phyloP scores from a whole-genome alignment of 2,329 filamentous ascomycete species.

The Trichoderma lentiforme region DNA sequence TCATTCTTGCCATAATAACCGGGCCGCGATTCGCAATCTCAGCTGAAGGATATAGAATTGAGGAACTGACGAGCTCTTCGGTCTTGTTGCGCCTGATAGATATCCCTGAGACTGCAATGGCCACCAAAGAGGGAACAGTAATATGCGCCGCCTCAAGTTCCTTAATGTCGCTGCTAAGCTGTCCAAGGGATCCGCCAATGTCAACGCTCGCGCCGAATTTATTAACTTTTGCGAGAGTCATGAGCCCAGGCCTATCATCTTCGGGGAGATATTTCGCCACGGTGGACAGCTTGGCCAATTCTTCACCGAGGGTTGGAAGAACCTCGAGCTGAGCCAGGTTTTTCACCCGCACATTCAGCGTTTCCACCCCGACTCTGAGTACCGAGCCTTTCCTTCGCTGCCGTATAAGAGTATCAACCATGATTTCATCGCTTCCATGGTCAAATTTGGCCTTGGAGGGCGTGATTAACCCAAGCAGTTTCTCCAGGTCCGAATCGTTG shows the following conservation, averaged over 20 bases:
- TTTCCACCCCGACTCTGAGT: conserved; percentile 65
- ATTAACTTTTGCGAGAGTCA: conserved; percentile 68
- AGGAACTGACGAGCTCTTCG: conserved; percentile 68
- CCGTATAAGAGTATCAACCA: conserved; percentile 84
- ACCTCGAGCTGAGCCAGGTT: conserved; percentile 63
- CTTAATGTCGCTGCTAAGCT: conserved; percentile 53
- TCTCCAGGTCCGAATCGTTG: conserved; percentile 75
- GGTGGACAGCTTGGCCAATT: conserved; percentile 76
- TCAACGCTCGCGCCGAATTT: conserved; percentile 60
- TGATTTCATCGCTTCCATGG: conserved; percentile 84
- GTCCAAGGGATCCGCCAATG: conserved; percentile 67
- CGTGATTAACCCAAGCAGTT: conserved; percentile 79
- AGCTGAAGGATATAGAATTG: conserved; percentile 27
- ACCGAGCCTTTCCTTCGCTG: conserved; percentile 86
- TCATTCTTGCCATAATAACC: conserved; percentile 82
- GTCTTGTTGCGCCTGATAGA: conserved; percentile 60
- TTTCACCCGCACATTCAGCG: conserved; percentile 59
- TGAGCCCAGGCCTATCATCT: conserved; percentile 84
- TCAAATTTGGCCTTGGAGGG: conserved; percentile 88
- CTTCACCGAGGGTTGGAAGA: conserved; percentile 69
- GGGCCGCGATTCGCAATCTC: conserved; percentile 30
- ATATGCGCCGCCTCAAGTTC: conserved; percentile 76
- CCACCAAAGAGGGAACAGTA: conserved; percentile 76
- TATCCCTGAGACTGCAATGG: conserved; percentile 67
- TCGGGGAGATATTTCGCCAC: conserved; percentile 95